These are phyloP conservation scores for Anastatica hierochuntica DNA, from an alignment of 345 rosid genomes.

Conservation along the genomic window DNA sequence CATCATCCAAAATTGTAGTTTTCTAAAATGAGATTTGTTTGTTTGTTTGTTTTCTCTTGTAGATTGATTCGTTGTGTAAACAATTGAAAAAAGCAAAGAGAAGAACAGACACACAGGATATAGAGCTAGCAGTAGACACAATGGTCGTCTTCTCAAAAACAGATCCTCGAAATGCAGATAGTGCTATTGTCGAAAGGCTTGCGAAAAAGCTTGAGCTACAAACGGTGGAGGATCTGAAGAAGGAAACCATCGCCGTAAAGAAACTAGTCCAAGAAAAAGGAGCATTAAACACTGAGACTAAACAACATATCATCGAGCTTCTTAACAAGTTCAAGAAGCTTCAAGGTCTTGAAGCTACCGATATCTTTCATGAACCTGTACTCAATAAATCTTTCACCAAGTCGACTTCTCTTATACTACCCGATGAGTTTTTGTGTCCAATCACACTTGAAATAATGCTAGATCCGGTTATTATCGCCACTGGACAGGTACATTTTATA, in stretches of 20 bases:
- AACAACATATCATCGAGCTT: slow-evolving; percentile 46
- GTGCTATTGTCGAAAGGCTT: slow-evolving; percentile 54
- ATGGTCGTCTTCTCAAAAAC: slow-evolving; percentile 58
- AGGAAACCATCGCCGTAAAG: slow-evolving; percentile 46
- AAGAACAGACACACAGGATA: slow-evolving; percentile 73
- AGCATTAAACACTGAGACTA: slow-evolving; percentile 28
- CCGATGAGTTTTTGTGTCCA: slow-evolving; percentile 73
- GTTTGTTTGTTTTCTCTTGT: neutral
- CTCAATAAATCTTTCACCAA: slow-evolving; percentile 33
- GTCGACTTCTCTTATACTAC: slow-evolving; percentile 41
- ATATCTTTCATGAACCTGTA: slow-evolving; percentile 32
- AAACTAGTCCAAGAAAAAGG: slow-evolving; percentile 38
- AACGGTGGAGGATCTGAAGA: slow-evolving; percentile 41
- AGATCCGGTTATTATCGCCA: slow-evolving; percentile 69
- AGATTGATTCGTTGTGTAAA: slow-evolving; percentile 42
- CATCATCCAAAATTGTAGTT: no score
- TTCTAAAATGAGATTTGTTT: no score
- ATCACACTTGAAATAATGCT: slow-evolving; percentile 71
- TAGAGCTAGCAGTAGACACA: slow-evolving; percentile 72
- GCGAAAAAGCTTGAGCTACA: slow-evolving; percentile 67
- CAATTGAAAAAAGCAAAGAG: slow-evolving; percentile 50
- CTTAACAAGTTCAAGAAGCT: slow-evolving; percentile 55
- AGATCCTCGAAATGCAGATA: slow-evolving; percentile 54
- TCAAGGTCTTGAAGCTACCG: slow-evolving; percentile 43
- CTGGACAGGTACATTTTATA: slow-evolving; percentile 52